Base-by-base conservation (phyloP, 2,329 filamentous ascomycete genomes). In the Ambrosiella xylebori region DNA sequence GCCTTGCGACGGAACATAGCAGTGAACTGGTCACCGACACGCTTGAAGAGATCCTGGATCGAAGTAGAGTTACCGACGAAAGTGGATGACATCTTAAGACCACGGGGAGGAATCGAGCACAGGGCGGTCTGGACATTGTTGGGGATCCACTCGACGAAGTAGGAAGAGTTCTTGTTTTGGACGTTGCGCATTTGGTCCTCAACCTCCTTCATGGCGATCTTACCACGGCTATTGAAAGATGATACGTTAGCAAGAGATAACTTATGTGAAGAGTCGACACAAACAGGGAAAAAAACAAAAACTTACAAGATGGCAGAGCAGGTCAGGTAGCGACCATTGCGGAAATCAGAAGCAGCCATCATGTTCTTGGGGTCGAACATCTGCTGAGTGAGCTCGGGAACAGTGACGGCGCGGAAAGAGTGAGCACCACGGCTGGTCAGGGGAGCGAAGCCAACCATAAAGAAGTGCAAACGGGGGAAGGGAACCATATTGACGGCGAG, bases 291-390 rank as follows among this genome's bases (percentile, higher is more conserved):
- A 40, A 59, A 41, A 57, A 50, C 13, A 47, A 27, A 19, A 62
- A 76, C 81, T 74, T 73, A 85, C 82, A 98, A 98, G 76, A 98
- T 95, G 72, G 93, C 90, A 73, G 86, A 97, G 85, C 93, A 98
- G 67, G 93, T 98, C 70, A 98, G 84, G 81, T 98, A 98, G 70
- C 93, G 93, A 74, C 93, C 93, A 75, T 97, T 98, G 69, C 93
- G 88, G 89, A 98, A 98, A 79, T 98, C 93, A 64, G 90, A 94
- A 64, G 93, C 93, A 76, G 93, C 93, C 93, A 98, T 98, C 91
- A 98, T 98, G 85, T 98, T 98, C 89, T 97, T 98, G 70, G 93
- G 91, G 80, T 98, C 93, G 80, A 95, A 98, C 89, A 98, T 97
- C 76, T 98, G 93, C 80, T 98, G 93, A 69, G 93, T 97, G 73